Conservation (phyloP, 148 eudicot genomes). For the Camellia japonica region DNA sequence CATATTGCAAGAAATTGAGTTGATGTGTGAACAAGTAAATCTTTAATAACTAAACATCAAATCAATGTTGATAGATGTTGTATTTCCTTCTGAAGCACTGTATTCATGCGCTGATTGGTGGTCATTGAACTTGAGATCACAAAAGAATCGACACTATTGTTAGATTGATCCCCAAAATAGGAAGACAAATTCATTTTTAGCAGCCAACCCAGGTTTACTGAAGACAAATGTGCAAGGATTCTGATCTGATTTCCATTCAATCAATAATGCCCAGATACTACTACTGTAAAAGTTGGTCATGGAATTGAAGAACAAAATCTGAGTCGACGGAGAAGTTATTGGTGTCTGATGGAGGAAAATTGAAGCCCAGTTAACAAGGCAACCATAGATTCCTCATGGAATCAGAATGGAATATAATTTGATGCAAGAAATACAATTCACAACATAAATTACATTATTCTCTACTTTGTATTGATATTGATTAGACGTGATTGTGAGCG, state of each 20-base stretch:
- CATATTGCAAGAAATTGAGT: background rate
- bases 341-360: slow-evolving; percentile 1
- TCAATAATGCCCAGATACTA: background rate
- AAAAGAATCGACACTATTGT: background rate
- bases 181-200: background rate
- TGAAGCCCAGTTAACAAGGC: background rate
- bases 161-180: background rate
- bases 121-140: background rate
- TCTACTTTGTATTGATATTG: background rate
- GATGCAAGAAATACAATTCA: background rate
- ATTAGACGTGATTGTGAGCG: background rate
- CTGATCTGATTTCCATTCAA: background rate
- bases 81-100: background rate
- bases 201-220: background rate
- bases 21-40: background rate
- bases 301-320: background rate
- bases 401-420: background rate
- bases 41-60: background rate
- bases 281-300: background rate
- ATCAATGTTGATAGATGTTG: background rate
- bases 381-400: background rate
- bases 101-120: slow-evolving; percentile 2
- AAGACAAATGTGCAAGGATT: slow-evolving; percentile 1
- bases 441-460: background rate
- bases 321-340: background rate